Evolutionary conservation across 345 rosid species (phyloP), one percentile per base, ranked within the genome.

Genomic region (Rubroshorea leprosula): DNA sequence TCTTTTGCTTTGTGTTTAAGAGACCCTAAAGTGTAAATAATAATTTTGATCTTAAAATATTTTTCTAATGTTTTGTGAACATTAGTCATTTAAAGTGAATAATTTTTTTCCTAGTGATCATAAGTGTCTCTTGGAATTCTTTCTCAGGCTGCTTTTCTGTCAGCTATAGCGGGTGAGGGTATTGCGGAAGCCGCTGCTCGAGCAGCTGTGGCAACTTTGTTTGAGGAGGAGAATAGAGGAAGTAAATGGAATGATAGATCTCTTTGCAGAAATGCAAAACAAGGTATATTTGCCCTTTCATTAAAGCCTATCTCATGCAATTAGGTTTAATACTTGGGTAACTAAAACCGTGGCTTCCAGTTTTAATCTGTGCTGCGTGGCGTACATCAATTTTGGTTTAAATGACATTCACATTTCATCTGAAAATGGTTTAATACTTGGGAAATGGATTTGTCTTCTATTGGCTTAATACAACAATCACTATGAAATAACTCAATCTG

Each of bases 181-280:
- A 78, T 79, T 72, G 87, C 94, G 59, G 85, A 85, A 85, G 84
- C 91, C 53, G 84, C 94, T 65, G 94, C 99, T 50, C 76, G 29
- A 61, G 94, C 94, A 49, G 96, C 97, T 55, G 80, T 83, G 54
- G 55, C 58, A 23, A 61, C 83, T 68, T 69, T 83, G 23, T 74
- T 79, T 22, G 72, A 84, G 58, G 69, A 71, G 55, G 81, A 79
- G 27, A 9, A 61, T 31, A 70, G 70, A 41, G 78, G 68, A 55
- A 63, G 65, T 47, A 71, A 68, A 69, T 70, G 23, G 48, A 51
- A 49, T 55, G 13, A 46, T 61, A 68, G 53, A 60, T 62, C 68
- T 63, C 49, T 65, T 60, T 48, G 60, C 43, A 67, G 64, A 68
- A 70, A 62, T 55, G 41, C 50, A 62, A 65, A 39, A 19, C 76